Evolutionary conservation across 2,329 filamentous ascomycete species (phyloP).

Genomic region (Diaporthe caulivora): DNA sequence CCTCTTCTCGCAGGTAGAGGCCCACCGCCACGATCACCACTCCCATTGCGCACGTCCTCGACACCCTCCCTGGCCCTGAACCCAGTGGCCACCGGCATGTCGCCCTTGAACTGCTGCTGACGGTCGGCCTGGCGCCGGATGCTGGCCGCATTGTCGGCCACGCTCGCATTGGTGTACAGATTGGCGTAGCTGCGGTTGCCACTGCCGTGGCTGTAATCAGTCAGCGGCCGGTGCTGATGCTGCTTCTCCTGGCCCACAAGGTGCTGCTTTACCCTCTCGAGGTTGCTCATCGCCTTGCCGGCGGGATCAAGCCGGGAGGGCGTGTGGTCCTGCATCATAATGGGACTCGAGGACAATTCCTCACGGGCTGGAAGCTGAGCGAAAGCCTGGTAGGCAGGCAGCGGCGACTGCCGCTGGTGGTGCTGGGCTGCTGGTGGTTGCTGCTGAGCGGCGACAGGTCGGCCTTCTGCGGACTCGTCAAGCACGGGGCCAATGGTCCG

Average conservation of each 20-base stretch:
- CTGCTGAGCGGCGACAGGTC: not conserved
- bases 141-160: constrained; percentile 27
- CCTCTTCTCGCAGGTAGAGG: not conserved
- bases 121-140: constrained; percentile 15
- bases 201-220: no score
- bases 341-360: not conserved
- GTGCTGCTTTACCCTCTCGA: constrained; percentile 12
- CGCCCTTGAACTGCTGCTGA: constrained; percentile 14
- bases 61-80: not conserved
- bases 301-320: constrained; percentile 13
- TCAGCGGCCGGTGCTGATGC: not conserved
- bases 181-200: not conserved
- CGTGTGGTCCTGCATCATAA: constrained; percentile 31
- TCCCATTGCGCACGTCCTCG: not conserved
- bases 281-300: constrained; percentile 2
- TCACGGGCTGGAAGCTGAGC: not conserved
- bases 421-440: not conserved
- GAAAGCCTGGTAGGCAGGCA: not conserved
- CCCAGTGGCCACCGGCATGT: not conserved
- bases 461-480: not conserved
- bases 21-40: not conserved
- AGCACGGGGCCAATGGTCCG: not conserved
- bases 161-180: constrained; percentile 31
- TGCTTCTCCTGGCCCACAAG: not conserved
- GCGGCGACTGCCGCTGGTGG: not conserved